Conservation (phyloP, 1,284 basidiomycete genomes). For the Ceratobasidium sp. region DNA sequence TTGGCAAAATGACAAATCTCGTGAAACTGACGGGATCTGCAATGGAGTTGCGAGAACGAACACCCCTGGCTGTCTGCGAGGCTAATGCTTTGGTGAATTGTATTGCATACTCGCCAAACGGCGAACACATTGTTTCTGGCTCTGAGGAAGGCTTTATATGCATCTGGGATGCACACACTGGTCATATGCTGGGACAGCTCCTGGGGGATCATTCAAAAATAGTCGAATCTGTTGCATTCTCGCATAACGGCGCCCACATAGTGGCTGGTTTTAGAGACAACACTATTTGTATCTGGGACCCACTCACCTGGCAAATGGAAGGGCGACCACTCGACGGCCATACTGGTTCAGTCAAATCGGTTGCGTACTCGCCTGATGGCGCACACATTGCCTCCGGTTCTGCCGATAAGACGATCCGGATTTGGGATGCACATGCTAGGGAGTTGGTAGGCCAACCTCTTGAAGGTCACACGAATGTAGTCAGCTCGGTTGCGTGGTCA, state of each 20-base stretch:
- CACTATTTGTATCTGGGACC: conserved; percentile 1
- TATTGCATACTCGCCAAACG: too few species aligned
- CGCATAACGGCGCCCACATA: neutral
- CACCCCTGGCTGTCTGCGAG: neutral
- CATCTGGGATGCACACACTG: too few species aligned
- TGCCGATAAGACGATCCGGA: neutral
- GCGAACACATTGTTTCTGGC: too few species aligned
- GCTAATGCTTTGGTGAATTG: too few species aligned
- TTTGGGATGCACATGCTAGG: neutral
- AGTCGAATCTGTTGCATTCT: too few species aligned
- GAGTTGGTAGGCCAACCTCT: too few species aligned
- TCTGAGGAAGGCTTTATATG: neutral
- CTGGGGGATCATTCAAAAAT: too few species aligned
- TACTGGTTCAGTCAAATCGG: neutral
- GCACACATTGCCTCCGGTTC: too few species aligned
- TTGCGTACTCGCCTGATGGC: conserved; percentile 7
- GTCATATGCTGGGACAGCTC: too few species aligned
- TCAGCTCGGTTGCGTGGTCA: too few species aligned
- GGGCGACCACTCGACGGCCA: neutral
- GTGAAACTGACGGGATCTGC: neutral
- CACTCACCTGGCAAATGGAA: too few species aligned
- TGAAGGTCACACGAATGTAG: too few species aligned
- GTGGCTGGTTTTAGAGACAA: neutral
- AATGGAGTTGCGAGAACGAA: neutral
- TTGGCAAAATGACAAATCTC: neutral